Evolutionary conservation across 2,329 filamentous ascomycete genomes (phyloP).

Genomic region (Chrysosporium keratinophilum): DNA sequence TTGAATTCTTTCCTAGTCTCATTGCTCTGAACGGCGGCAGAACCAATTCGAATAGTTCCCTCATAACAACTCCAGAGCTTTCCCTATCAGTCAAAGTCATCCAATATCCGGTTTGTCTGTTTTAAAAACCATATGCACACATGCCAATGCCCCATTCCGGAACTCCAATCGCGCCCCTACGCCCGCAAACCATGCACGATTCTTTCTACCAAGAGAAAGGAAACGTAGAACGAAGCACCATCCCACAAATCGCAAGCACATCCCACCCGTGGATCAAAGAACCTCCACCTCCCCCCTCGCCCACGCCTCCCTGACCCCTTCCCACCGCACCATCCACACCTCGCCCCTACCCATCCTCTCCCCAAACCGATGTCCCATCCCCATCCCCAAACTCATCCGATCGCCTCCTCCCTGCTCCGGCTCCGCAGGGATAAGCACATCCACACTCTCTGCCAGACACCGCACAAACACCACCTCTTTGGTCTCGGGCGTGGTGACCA

Average conservation of each 20-base stretch:
- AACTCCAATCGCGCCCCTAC: too few relatives aligned
- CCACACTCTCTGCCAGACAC: conserved; percentile 41
- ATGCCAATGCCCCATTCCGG: too few relatives aligned
- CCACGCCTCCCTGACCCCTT: conserved; percentile 54
- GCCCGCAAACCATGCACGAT: too few relatives aligned
- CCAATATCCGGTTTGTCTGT: too few relatives aligned
- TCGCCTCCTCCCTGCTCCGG: conserved; percentile 16
- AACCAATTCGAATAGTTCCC: too few relatives aligned
- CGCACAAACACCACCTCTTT: conserved; percentile 78
- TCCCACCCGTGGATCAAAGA: conserved; percentile 22
- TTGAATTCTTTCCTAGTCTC: too few relatives aligned
- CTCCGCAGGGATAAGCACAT: conserved; percentile 27
- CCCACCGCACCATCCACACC: conserved; percentile 60
- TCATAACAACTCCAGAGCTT: too few relatives aligned
- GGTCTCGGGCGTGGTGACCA: conserved; percentile 80
- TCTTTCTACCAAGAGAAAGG: not conserved
- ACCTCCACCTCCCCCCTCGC: conserved; percentile 36
- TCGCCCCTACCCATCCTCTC: conserved; percentile 46
- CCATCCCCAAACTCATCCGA: conserved; percentile 23
- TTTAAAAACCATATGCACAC: too few relatives aligned
- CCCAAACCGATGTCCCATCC: conserved; percentile 22
- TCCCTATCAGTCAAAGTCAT: too few relatives aligned
- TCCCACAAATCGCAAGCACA: too few relatives aligned
- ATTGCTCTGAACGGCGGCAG: too few relatives aligned
- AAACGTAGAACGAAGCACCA: not conserved